phyloP scores from a whole-genome alignment of 73 alveolate species.

The Symbiodinium natans region DNA sequence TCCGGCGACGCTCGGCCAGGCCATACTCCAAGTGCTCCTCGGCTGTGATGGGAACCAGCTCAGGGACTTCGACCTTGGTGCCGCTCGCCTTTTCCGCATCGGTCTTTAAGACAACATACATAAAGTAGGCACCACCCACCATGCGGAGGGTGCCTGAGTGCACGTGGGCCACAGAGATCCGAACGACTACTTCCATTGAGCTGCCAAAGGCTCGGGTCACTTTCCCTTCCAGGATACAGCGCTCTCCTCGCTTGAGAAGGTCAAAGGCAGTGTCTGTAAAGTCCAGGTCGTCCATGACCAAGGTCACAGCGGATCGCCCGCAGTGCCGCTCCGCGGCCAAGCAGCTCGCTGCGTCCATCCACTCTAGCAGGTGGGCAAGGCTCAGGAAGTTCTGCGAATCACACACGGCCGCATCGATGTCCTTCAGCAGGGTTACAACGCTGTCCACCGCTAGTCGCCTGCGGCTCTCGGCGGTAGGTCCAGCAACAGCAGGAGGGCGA shows the following conservation, averaged over 20 bases:
- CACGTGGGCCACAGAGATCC: conserved; percentile 86
- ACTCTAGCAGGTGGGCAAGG: conserved; percentile 57
- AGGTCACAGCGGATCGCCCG: conserved; percentile 83
- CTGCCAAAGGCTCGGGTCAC: conserved; percentile 93
- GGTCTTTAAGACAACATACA: conserved; percentile 70
- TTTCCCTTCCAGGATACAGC: conserved; percentile 90
- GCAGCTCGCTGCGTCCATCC: conserved; percentile 94
- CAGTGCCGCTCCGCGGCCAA: conserved; percentile 91
- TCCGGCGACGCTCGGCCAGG: conserved; percentile 88
- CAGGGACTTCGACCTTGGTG: conserved; percentile 32
- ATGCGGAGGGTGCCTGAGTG: conserved; percentile 39
- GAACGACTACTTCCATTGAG: conserved; percentile 73
- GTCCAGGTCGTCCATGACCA: conserved; percentile 92
- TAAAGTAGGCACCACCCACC: conserved; percentile 86
- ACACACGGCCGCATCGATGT: conserved; percentile 50
- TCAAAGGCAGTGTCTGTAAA: conserved; percentile 68
- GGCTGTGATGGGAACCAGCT: conserved; percentile 73
- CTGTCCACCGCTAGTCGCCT: neutral
- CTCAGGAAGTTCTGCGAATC: conserved; percentile 53
- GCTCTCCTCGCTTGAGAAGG: conserved; percentile 59
- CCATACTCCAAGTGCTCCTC: conserved; percentile 49
- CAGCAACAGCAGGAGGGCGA: neutral
- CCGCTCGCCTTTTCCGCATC: conserved; percentile 54
- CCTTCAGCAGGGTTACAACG: neutral
- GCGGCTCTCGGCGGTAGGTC: neutral